These are phyloP conservation scores for Vaccinium darrowii DNA, from an alignment of 148 eudicot species.

Conservation along the genomic window DNA sequence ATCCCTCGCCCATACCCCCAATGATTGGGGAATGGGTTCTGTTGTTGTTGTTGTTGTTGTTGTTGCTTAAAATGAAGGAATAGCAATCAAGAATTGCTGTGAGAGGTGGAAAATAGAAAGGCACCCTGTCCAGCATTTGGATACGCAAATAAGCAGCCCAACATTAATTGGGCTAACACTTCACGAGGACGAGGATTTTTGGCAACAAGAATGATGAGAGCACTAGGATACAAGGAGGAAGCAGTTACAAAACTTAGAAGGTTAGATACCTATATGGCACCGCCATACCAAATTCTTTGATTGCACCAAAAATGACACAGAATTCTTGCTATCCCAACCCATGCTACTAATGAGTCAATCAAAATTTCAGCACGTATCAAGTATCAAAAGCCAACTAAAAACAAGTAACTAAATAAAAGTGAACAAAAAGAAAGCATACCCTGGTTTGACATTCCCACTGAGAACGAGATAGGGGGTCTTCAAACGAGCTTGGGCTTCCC, in stretches of 20 bases:
- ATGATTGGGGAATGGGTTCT: too few species aligned
- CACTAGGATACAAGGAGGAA: background rate
- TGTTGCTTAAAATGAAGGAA: background rate
- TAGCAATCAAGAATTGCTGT: background rate
- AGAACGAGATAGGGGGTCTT: constrained; percentile 90
- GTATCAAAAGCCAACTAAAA: background rate
- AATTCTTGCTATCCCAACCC: background rate
- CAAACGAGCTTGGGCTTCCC: constrained; percentile 75
- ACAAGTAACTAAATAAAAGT: background rate
- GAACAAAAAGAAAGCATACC: constrained; percentile 44
- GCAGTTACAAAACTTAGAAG: background rate
- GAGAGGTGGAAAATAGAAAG: background rate
- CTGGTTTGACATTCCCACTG: constrained; percentile 89
- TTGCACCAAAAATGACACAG: constrained; percentile 1
- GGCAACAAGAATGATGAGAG: too few species aligned
- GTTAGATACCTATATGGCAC: background rate
- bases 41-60: too few species aligned
- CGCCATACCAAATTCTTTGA: background rate
- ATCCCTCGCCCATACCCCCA: too few species aligned
- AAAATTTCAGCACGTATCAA: background rate
- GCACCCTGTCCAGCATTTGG: background rate
- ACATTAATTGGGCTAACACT: background rate
- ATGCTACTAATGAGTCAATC: background rate
- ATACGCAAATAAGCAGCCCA: background rate
- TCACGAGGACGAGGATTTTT: too few species aligned